Evolutionary conservation across 306 rosid genomes (phyloP).

Genomic region (Pyrus betulifolia): DNA sequence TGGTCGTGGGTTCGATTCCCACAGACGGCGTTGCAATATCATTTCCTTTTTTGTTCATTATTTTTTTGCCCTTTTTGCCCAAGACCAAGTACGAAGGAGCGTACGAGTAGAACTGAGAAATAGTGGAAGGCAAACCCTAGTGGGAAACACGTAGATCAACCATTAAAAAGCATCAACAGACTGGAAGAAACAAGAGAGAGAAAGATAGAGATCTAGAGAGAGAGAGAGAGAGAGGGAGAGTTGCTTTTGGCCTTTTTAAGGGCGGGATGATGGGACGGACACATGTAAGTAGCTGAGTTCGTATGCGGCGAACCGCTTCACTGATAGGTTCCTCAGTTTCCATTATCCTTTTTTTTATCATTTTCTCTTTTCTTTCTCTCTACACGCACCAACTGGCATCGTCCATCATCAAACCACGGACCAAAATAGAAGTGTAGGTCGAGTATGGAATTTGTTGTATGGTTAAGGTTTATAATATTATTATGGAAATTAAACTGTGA

Average conservation of each 20-base stretch:
- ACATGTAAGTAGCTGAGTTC: background rate
- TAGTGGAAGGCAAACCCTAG: background rate
- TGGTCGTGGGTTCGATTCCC: slow-evolving; percentile 82
- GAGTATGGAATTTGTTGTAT: too few species aligned
- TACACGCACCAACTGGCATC: background rate
- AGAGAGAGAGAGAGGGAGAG: too few species aligned
- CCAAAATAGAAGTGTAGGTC: background rate
- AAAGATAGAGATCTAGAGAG: background rate
- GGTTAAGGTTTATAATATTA: too few species aligned
- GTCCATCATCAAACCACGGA: background rate
- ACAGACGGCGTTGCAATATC: slow-evolving; percentile 33
- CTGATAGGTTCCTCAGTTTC: background rate
- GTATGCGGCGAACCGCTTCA: background rate
- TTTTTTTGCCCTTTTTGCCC: background rate
- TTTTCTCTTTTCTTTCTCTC: background rate
- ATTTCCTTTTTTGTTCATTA: background rate
- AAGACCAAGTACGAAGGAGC: background rate
- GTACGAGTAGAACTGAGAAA: background rate
- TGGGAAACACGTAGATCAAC: slow-evolving; percentile 5
- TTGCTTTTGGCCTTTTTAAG: background rate
- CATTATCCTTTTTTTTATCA: background rate
- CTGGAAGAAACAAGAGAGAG: background rate
- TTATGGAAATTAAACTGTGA: too few species aligned
- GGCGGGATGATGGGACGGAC: background rate
- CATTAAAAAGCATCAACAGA: background rate